Conservation (phyloP, 1,139 yeast species). For the Tardiomyces blankii region DNA sequence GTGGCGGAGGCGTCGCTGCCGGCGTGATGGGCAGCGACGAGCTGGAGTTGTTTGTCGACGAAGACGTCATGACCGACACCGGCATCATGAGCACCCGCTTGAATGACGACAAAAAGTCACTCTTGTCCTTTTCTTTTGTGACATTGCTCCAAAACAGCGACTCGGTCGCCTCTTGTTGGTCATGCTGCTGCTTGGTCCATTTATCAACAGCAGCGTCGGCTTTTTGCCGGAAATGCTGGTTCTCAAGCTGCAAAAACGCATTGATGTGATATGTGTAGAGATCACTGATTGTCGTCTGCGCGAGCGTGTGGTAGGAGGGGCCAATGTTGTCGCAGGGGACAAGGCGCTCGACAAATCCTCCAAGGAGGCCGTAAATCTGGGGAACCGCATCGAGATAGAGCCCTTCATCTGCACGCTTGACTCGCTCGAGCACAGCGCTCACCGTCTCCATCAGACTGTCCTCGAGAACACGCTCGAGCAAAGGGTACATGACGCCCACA, state of each 20-base stretch:
- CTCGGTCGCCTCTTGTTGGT: slow-evolving; percentile 31
- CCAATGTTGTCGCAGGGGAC: slow-evolving; percentile 24
- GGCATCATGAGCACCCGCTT: slow-evolving; percentile 34
- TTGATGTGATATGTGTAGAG: slow-evolving; percentile 34
- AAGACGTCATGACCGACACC: slow-evolving; percentile 20
- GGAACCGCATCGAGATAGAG: slow-evolving; percentile 16
- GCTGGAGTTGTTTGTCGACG: slow-evolving; percentile 3
- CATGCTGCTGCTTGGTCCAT: slow-evolving; percentile 25
- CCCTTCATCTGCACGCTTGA: slow-evolving; percentile 1
- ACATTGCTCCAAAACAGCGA: slow-evolving; percentile 33
- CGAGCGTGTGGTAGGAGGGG: slow-evolving; percentile 23
- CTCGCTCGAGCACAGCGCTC: slow-evolving; percentile 15
- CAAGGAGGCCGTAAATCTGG: slow-evolving; percentile 12
- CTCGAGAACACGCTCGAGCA: slow-evolving; percentile 27
- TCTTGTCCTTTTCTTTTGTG: slow-evolving; percentile 32
- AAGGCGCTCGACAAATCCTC: slow-evolving; percentile 15
- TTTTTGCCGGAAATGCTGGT: slow-evolving; percentile 23
- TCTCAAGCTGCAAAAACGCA: slow-evolving; percentile 31
- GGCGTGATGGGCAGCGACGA: slow-evolving; percentile 2
- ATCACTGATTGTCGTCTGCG: slow-evolving; percentile 34
- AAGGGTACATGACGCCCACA: slow-evolving; percentile 19
- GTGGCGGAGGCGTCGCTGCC: slow-evolving; percentile 1
- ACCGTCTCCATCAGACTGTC: slow-evolving; percentile 25
- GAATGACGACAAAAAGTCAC: slow-evolving; percentile 43
- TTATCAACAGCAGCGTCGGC: slow-evolving; percentile 22